Conservation (phyloP, 768 basidiomycete genomes). For the Russula ochroleuca region DNA sequence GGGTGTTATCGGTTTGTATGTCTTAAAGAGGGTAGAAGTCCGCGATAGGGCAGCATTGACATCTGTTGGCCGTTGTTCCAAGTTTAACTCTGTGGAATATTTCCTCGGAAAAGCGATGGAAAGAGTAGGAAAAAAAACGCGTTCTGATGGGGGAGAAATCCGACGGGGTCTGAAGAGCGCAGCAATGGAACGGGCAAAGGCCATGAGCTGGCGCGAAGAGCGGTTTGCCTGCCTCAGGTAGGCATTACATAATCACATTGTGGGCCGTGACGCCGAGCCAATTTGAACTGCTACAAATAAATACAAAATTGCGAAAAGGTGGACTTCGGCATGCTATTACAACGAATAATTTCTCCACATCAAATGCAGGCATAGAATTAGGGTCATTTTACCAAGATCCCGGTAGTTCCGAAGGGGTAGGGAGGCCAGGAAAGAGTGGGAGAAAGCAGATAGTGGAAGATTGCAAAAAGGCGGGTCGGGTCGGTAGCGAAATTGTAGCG, state of each 20-base stretch:
- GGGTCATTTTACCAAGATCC: too few species aligned
- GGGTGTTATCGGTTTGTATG: conserved; percentile 84
- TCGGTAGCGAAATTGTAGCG: neutral
- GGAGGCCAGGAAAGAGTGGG: too few species aligned
- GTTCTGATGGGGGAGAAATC: neutral
- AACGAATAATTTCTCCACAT: too few species aligned
- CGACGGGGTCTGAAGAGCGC: conserved; percentile 19
- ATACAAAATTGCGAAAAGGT: too few species aligned
- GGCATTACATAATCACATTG: conserved; percentile 5
- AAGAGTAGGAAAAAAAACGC: conserved; percentile 18
- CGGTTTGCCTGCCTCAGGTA: too few species aligned
- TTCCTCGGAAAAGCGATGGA: conserved; percentile 29
- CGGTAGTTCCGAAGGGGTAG: too few species aligned
- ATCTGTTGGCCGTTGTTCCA: conserved; percentile 34
- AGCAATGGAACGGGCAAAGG: conserved; percentile 15
- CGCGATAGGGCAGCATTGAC: conserved; percentile 46
- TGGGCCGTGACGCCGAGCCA: too few species aligned
- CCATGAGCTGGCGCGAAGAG: conserved; percentile 19
- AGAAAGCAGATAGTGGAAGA: too few species aligned
- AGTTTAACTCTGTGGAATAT: conserved; percentile 39
- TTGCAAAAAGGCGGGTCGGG: too few species aligned
- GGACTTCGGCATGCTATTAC: too few species aligned
- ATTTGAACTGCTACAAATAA: too few species aligned
- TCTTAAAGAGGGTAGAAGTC: conserved; percentile 65
- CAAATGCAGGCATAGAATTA: too few species aligned